Percentiles rank a stretch among this genome's conserved stretches.
These are phyloP conservation scores for Lactarius pseudohatsudake DNA, from an alignment of 768 basidiomycete genomes.

Conservation along the genomic window DNA sequence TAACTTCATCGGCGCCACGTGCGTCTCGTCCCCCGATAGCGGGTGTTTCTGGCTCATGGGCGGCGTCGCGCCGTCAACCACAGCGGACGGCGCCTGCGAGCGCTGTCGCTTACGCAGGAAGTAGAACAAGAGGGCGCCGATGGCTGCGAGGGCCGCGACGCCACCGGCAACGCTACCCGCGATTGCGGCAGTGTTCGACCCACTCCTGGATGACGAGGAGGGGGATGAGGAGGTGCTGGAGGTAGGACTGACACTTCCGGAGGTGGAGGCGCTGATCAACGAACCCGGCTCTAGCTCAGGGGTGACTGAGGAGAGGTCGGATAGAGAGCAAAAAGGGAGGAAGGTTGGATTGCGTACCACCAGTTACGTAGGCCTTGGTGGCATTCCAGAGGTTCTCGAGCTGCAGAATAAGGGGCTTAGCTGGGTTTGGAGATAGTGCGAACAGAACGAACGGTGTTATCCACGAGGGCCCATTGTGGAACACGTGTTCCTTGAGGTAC, in stretches of 20 bases:
- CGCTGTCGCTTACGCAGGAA: not conserved
- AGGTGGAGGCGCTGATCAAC: not conserved
- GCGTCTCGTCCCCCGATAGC: not conserved
- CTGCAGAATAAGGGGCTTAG: not conserved
- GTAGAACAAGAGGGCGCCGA: not conserved
- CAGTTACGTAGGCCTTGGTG: not conserved
- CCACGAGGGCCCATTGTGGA: constrained; percentile 4
- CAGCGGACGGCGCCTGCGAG: not conserved
- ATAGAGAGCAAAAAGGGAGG: no score
- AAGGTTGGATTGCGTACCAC: not conserved
- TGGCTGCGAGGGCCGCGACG: not conserved
- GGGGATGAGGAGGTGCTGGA: not conserved
- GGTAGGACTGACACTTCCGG: not conserved
- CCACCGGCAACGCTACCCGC: constrained; percentile 6
- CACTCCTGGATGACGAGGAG: not conserved
- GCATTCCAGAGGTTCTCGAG: not conserved
- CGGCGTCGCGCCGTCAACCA: not conserved
- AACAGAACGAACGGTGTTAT: constrained; percentile 2
- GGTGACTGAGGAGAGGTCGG: not conserved
- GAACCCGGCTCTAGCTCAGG: not conserved
- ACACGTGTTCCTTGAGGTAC: not conserved
- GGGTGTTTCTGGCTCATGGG: no score
- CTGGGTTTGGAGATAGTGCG: not conserved
- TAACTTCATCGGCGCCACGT: not conserved
- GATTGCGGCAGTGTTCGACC: not conserved